A percentile compares a stretch with the other conserved stretches of the same genome.
phyloP scores from a whole-genome alignment of 2,329 filamentous ascomycete species.

The Camillea tinctor region DNA sequence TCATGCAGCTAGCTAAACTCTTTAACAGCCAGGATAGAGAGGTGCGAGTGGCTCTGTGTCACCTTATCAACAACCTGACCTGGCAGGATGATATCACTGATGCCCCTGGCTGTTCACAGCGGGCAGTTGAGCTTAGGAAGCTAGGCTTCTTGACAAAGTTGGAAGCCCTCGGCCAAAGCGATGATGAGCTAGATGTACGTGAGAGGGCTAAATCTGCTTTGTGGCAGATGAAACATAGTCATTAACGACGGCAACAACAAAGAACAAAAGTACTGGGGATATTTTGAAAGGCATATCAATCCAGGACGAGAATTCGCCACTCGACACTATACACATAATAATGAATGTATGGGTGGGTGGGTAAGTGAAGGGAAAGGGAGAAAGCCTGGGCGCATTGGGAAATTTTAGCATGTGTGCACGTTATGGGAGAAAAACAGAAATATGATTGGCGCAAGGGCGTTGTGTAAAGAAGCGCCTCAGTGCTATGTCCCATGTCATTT shows the following conservation, averaged over 20 bases:
- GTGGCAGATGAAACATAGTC: slow-evolving; percentile 62
- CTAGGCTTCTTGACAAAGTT: slow-evolving; percentile 70
- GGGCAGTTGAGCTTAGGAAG: slow-evolving; percentile 67
- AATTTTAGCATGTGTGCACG: not conserved
- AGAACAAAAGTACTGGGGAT: not conserved
- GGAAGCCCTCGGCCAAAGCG: slow-evolving; percentile 58
- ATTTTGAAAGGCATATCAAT: not conserved
- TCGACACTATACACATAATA: not conserved
- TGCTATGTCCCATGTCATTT: not conserved
- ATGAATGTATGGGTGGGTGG: not conserved
- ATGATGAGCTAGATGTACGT: slow-evolving; percentile 76
- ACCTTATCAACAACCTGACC: slow-evolving; percentile 82
- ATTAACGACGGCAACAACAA: slow-evolving; percentile 9
- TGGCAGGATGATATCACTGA: slow-evolving; percentile 77
- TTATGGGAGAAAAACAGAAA: not conserved
- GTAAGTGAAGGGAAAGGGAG: too few species aligned
- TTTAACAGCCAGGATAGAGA: slow-evolving; percentile 70
- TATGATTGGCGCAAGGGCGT: not conserved
- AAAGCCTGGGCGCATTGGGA: not conserved
- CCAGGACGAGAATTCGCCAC: not conserved
- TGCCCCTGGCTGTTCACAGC: slow-evolving; percentile 59
- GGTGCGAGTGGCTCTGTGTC: slow-evolving; percentile 76
- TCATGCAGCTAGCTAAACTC: slow-evolving; percentile 70
- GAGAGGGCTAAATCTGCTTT: slow-evolving; percentile 80
- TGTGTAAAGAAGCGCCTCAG: not conserved